Conservation (phyloP, 306 rosid species). For the Cicer chorassanicum region DNA sequence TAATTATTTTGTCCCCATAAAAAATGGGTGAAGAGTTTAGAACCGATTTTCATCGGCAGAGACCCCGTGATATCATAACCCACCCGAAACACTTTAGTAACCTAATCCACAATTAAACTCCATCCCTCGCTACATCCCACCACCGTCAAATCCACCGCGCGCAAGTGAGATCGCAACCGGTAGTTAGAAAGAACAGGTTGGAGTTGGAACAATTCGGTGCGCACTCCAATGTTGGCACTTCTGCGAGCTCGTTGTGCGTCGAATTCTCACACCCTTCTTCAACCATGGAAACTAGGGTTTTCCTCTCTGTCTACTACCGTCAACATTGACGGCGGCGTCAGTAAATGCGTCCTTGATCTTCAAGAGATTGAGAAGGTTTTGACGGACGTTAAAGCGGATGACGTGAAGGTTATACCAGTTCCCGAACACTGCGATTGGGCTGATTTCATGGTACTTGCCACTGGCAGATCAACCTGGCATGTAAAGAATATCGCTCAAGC, state of each 20-base stretch:
- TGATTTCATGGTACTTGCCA: conserved; percentile 86
- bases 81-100: too few relatives aligned
- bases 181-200: too few relatives aligned
- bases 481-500: conserved; percentile 97
- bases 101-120: too few relatives aligned
- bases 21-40: too few relatives aligned
- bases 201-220: too few relatives aligned
- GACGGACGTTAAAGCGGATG: conserved; percentile 79
- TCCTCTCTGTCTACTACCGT: conserved; percentile 40
- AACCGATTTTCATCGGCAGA: too few relatives aligned
- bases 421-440: conserved; percentile 72
- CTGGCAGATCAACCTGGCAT: conserved; percentile 92
- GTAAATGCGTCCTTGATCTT: conserved; percentile 58
- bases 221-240: conserved; percentile 55
- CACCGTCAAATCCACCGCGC: too few relatives aligned
- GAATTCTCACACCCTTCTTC: conserved; percentile 31
- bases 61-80: too few relatives aligned
- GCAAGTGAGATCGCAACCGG: too few relatives aligned
- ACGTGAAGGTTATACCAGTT: conserved; percentile 72
- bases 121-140: too few relatives aligned
- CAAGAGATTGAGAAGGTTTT: conserved; percentile 83
- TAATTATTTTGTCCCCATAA: too few relatives aligned
- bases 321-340: neutral
- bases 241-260: conserved; percentile 42
- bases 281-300: conserved; percentile 58